Evolutionary conservation across 2,329 filamentous ascomycete species (phyloP), one percentile per base, ranked within the genome.

Genomic region (Ceratocystis alfenasii): DNA sequence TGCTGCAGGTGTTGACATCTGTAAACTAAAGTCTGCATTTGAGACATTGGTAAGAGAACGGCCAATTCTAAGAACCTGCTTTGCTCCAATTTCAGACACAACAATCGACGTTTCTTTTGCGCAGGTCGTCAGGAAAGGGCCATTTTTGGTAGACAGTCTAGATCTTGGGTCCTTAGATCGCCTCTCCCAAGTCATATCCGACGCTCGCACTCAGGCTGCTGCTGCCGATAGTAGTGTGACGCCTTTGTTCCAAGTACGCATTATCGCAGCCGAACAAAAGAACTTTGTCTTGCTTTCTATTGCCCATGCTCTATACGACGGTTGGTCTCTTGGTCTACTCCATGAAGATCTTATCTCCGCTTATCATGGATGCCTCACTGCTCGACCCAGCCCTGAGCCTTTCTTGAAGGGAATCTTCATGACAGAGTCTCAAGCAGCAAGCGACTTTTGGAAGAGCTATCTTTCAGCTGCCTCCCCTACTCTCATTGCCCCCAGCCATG

Each of bases 261-360:
- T 83, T 64, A 75, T 74, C 2, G 71, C 68, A 5, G 72, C 74
- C 0, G 74, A 68, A 2, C 70, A 67, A 15, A 71, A 70, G 45
- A 74, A 67, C 2, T 83, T 80, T 65, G 69, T 86, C 1, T 71
- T 86, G 3, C 73, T 96, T 0, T 92, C 90, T 0, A 85, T 96
- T 48, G 82, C 91, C 0, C 92, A 96, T 74, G 90, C 91, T 1
- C 79, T 96, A 22, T 96, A 96, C 70, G 92, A 96, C 72, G 92
- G 92, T 0, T 91, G 87, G 83, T 95, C 91, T 2, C 80, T 96
- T 12, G 78, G 79, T 2, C 76, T 95, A 17, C 74, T 96, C 1
- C 90, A 94, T 70, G 77, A 81, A 55, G 85, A 94, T 71, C 80
- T 96, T 0, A 74, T 79, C 17, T 77, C 74, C n/a, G 84, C 86